Base-by-base conservation (phyloP, 139 green algal genomes). In the Closterium sp. region DNA sequence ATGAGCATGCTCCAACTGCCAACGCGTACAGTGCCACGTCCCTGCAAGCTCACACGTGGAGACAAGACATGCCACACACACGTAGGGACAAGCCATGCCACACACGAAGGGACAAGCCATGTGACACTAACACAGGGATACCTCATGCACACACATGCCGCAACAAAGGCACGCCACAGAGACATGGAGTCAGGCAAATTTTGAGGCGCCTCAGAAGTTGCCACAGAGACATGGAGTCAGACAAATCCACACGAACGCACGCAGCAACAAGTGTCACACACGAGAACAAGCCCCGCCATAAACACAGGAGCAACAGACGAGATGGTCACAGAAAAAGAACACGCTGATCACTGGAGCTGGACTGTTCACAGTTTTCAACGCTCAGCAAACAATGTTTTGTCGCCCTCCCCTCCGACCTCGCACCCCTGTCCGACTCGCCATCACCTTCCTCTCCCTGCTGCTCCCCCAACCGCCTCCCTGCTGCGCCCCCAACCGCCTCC, bases 21-120 rank as follows among this genome's bases (percentile, higher is more conserved):
- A 93, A 88, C 33, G 90, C 90, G 38, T 93, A 93, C 8, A 93
- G 35, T 38, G 87, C 87, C 90, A 93, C 90, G n/a, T 93, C 90
- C 81, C 90, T 93, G 89, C 69, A 4, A 76, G 55, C 69, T 28
- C 55, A 89, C 25, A 31, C 23, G 87, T 4, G 25, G 19, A 1
- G 36, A 89, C 30, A 89, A 21, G 34, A 9, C 31, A 32, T 89
- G 34, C n/a, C 34, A 31, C 69, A 91, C 28, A 91, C 10, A 31
- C 33, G 32, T 28, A 34, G 32, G 35, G 35, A 83, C 34, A 33
- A 91, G 35, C 33, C 33, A 86, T 35, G 33, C 34, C 21, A n/a
- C 32, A 91, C 69, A 76, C 43, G 43, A 12, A 76, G 55, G 55
- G 55, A 28, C 55, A 76, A n/a, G n/a, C n/a, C 55, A 28, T 19